These are phyloP conservation scores for Aleurites moluccanus DNA, from an alignment of 441 rosid species.

Conservation along the genomic window DNA sequence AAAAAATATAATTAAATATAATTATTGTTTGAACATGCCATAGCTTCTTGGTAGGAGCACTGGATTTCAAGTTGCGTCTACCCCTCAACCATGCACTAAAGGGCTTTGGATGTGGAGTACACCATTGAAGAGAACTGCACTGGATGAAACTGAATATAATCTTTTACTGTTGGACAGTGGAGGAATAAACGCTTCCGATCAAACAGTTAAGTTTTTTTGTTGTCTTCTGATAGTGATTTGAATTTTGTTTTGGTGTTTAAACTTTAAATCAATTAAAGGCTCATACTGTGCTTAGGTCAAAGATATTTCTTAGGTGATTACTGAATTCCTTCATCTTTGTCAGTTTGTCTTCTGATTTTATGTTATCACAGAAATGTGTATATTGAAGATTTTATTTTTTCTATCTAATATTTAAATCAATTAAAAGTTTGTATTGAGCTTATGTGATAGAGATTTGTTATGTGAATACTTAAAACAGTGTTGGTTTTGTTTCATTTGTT, in stretches of 20 bases:
- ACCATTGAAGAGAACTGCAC: slow-evolving; percentile 76
- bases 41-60: slow-evolving; percentile 94
- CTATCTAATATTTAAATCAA: no score
- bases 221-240: neutral
- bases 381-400: no score
- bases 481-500: neutral
- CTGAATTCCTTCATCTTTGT: neutral
- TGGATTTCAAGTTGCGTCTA: slow-evolving; percentile 91
- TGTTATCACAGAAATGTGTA: no score
- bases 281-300: neutral
- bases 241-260: neutral
- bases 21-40: slow-evolving; percentile 22
- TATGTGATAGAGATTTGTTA: no score
- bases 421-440: no score
- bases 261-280: neutral
- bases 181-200: slow-evolving; percentile 85
- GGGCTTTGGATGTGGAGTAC: slow-evolving; percentile 96
- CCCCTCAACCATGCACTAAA: slow-evolving; percentile 83
- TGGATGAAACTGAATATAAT: slow-evolving; percentile 82
- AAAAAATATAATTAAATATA: neutral
- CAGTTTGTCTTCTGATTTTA: no score
- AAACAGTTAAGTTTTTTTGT: slow-evolving; percentile 54
- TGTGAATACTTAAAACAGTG: neutral
- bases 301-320: neutral
- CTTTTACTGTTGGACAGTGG: slow-evolving; percentile 78